Evolutionary conservation across 176 grass and related monocot genomes (phyloP), one percentile per base, ranked within the genome.

Genomic region (Tuctoria greenei): DNA sequence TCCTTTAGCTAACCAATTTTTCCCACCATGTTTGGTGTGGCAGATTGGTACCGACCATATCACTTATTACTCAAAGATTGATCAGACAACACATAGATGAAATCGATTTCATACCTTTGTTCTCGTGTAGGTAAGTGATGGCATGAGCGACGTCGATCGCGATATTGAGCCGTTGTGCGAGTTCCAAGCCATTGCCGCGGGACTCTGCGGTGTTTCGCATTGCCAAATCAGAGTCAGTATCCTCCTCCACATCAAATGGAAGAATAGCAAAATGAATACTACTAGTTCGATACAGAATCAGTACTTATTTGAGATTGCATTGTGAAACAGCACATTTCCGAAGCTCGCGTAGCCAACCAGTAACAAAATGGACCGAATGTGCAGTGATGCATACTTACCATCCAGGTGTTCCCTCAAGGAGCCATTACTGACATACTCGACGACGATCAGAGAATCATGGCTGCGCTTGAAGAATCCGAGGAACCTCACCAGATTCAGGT

Each of bases 351-450:
- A n/a, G n/a, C n/a, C n/a, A n/a, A n/a, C n/a, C n/a, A n/a, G n/a
- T n/a, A n/a, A n/a, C n/a, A n/a, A n/a, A n/a, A n/a, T n/a, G n/a
- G n/a, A n/a, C n/a, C n/a, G n/a, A n/a, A n/a, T n/a, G n/a, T n/a
- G n/a, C n/a, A n/a, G n/a, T n/a, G n/a, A n/a, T n/a, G n/a, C n/a
- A n/a, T n/a, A n/a, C n/a, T n/a, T 66, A 88, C 86, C 81, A 50
- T 80, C 86, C 46, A 88, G 13, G 39, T 84, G 81, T 65, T 84
- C 86, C 14, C 86, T 80, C 17, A 88, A 34, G 64, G 81, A 84
- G 7, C 86, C 81, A 34, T 84, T 84, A 71, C 50, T 31, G 57
- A 88, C 64, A 2, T 80, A 80, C 71, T 84, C 86, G 1, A 60
- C 3, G 1, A 76, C 37, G 24, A 84, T 49, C 8, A 88, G 21